Conservation (phyloP, 352 stramenopile species). For the Vaucheria bursata region DNA sequence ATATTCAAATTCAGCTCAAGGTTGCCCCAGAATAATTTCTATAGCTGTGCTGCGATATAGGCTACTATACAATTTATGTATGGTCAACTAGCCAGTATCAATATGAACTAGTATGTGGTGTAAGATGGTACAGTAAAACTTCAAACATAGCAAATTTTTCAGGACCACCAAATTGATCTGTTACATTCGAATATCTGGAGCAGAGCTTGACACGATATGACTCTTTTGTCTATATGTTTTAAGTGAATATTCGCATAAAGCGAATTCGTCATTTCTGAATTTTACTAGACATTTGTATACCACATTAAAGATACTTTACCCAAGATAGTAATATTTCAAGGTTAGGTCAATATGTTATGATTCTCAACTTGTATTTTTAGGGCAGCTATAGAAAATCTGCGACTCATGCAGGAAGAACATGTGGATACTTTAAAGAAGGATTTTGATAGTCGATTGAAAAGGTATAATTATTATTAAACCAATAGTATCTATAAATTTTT, state of each 20-base stretch:
- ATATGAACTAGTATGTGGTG: too few species aligned
- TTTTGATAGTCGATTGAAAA: conserved; percentile 19
- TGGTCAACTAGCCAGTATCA: too few species aligned
- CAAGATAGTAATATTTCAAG: background rate
- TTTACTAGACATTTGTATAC: background rate
- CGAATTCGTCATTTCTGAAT: background rate
- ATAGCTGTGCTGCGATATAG: too few species aligned
- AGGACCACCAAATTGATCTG: too few species aligned
- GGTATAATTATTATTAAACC: background rate
- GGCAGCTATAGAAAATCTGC: conserved; percentile 31
- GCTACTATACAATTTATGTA: too few species aligned
- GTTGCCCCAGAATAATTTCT: too few species aligned
- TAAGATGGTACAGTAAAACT: too few species aligned
- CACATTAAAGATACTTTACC: background rate
- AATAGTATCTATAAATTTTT: background rate
- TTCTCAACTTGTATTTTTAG: background rate
- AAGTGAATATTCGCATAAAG: background rate
- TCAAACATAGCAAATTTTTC: too few species aligned
- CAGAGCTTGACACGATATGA: background rate
- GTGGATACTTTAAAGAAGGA: conserved; percentile 27
- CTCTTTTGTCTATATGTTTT: background rate
- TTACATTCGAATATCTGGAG: background rate
- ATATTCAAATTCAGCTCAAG: too few species aligned
- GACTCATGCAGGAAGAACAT: conserved; percentile 39
- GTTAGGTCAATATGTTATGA: background rate